Evolutionary conservation across 208 protist genomes (phyloP).

Genomic region (Leishmania lainsoni): DNA sequence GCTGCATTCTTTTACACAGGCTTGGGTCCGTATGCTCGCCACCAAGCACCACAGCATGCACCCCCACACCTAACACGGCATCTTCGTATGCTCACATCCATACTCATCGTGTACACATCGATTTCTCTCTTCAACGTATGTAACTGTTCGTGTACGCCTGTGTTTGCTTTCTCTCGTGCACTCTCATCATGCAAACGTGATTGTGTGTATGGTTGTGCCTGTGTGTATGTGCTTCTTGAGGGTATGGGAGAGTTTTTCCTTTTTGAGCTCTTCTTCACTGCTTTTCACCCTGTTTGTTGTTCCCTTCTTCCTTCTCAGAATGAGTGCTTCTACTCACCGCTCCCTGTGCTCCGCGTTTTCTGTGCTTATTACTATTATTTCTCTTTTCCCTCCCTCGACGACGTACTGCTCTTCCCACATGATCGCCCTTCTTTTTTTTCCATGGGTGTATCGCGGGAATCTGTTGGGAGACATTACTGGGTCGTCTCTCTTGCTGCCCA

Average conservation of each 20-base stretch:
- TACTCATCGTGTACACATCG: neutral
- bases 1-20: neutral
- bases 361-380: constrained; percentile 1
- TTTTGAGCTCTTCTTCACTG: neutral
- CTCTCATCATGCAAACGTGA: neutral
- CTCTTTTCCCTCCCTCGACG: neutral
- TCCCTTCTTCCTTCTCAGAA: neutral
- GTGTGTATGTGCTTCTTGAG: neutral
- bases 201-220: constrained; percentile 1
- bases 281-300: constrained; percentile 1
- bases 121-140: neutral
- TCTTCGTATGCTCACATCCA: neutral
- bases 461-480: neutral
- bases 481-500: neutral
- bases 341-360: neutral
- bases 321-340: neutral
- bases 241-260: neutral
- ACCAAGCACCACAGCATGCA: neutral
- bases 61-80: neutral
- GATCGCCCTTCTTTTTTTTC: constrained; percentile 3
- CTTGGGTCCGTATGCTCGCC: neutral
- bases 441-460: neutral
- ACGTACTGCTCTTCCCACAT: neutral
- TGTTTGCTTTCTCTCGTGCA: neutral
- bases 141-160: neutral